Conservation (phyloP, 371 early-diverging fungal genomes). For the Circinella minor region DNA sequence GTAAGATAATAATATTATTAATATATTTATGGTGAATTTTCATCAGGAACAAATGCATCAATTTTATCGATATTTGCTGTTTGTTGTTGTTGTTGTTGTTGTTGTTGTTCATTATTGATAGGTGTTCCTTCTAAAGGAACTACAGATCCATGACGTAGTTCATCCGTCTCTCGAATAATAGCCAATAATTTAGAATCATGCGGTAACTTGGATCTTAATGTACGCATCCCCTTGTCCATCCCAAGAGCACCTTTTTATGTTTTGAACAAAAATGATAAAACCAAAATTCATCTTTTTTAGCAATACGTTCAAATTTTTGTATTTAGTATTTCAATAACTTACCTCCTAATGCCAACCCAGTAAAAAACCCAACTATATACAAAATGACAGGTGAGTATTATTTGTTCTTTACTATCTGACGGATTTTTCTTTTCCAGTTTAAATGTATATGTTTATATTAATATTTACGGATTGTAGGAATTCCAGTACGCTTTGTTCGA, state of each 20-base stretch:
- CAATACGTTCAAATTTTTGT: too few relatives aligned
- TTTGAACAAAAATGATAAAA: too few relatives aligned
- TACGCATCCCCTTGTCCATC: slow-evolving; percentile 48
- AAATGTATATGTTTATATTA: too few relatives aligned
- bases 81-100: slow-evolving; percentile 4
- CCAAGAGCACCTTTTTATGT: slow-evolving; percentile 22
- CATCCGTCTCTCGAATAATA: slow-evolving; percentile 39
- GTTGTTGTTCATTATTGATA: background rate
- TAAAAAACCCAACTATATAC: slow-evolving; percentile 38
- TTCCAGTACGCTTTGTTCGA: slow-evolving; percentile 25
- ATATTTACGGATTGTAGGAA: slow-evolving; percentile 43
- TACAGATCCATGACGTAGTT: slow-evolving; percentile 12
- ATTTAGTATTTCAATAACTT: too few relatives aligned
- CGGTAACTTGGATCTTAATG: slow-evolving; percentile 35
- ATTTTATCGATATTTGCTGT: background rate
- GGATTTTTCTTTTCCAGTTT: too few relatives aligned
- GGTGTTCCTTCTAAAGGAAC: slow-evolving; percentile 1
- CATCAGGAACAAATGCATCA: slow-evolving; percentile 3
- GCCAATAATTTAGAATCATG: slow-evolving; percentile 34
- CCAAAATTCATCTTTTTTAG: too few relatives aligned
- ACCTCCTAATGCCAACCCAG: slow-evolving; percentile 39
- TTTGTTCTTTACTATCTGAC: too few relatives aligned
- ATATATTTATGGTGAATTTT: background rate
- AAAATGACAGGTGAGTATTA: too few relatives aligned
- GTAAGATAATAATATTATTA: too few relatives aligned